Evolutionary conservation across 371 early-diverging fungal genomes (phyloP), one percentile per base, ranked within the genome.

Genomic region (Umbelopsis sp.): DNA sequence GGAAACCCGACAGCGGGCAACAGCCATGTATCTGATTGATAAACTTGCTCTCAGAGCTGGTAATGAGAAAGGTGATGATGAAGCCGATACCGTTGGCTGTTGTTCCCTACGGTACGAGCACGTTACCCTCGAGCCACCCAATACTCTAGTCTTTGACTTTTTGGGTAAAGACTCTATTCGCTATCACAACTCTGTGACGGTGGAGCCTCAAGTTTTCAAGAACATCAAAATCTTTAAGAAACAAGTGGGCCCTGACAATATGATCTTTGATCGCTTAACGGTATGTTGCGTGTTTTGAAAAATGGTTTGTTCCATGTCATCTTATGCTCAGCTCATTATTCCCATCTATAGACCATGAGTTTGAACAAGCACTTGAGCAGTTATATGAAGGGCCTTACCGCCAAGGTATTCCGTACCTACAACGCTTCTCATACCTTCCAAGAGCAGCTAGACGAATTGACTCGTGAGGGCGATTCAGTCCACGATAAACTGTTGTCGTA

Each of bases 61-160:
- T 69, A 98, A 98, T 75, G 98, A 98, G 75, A 99, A 99, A 82
- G 94, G 96, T 51, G 95, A 93, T 25, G 97, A 97, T 68, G 97
- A 97, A 79, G 99, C 99, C 0, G 99, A 99, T 76, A 99, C 99
- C 11, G 99, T 98, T 2, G 98, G 99, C 70, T 98, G 99, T 75
- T 99, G 98, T 78, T 97, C 98, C 1, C 82, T 99, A 51, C 92
- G 98, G 41, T 93, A 78, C 70, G 98, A 99, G 74, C 98, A 99
- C 75, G 86, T 98, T 38, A 85, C 83, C 16, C 82, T 98, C 24
- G 91, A 91, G 53, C 76, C 89, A 62, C 91, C 89, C 24, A 91
- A 89, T 70, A 89, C 79, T 24, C 83, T 99, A 65, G 86, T 89
- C 63, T 95, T 98, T 80, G 99, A 99, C 74, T 99, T 99, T 76